A percentile compares a stretch with the other conserved stretches of the same genome.
These are phyloP conservation scores for Paramecium tetraurelia DNA, from an alignment of 73 alveolate species.

Conservation along the genomic window DNA sequence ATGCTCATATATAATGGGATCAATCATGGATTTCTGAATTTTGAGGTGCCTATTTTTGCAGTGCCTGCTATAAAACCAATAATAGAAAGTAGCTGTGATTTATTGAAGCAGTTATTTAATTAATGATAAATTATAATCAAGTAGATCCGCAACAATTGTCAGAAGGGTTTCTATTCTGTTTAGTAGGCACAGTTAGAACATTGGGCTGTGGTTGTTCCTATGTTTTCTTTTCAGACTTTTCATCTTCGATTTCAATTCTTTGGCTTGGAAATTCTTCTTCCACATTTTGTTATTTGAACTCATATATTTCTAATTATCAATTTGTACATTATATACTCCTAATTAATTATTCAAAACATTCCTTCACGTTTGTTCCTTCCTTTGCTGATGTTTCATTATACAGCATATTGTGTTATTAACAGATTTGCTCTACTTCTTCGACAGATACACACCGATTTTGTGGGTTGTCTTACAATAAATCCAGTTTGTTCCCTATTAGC, in stretches of 20 bases:
- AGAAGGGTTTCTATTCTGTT: not conserved
- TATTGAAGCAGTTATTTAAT: not conserved
- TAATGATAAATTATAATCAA: not conserved
- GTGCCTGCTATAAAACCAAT: conserved; percentile 8
- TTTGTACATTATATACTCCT: not conserved
- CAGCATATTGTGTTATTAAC: conserved; percentile 18
- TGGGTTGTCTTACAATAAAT: conserved; percentile 55
- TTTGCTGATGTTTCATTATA: conserved; percentile 60
- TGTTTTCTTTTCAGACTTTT: not conserved
- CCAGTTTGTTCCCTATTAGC: conserved; percentile 76
- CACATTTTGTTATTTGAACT: not conserved
- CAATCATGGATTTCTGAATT: conserved; percentile 51
- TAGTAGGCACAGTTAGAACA: not conserved
- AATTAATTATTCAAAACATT: conserved; percentile 37
- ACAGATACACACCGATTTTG: conserved; percentile 18
- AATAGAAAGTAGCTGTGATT: not conserved
- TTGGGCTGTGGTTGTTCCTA: not conserved
- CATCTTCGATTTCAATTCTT: not conserved
- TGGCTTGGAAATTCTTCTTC: not conserved
- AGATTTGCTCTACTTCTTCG: conserved; percentile 38
- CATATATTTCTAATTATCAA: not conserved
- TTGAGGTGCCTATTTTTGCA: conserved; percentile 41
- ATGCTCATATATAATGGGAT: conserved; percentile 27
- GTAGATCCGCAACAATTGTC: not conserved
- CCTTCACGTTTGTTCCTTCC: conserved; percentile 58